Conservation (phyloP, 805 yeast genomes). For the Sporopachydermia lactativora region DNA sequence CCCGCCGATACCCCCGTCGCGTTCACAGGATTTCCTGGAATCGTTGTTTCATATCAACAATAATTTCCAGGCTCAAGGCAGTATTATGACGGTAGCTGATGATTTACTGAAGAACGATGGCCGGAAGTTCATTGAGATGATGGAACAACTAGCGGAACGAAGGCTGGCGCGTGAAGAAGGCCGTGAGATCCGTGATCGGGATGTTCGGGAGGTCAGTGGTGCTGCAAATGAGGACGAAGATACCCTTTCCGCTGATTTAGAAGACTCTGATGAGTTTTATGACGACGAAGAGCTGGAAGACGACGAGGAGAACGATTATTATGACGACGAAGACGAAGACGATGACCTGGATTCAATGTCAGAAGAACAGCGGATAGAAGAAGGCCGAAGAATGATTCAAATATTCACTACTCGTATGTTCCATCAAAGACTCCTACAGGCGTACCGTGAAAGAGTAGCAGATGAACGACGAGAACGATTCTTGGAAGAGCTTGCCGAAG, state of each 20-base stretch:
- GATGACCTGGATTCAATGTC: slow-evolving; percentile 12
- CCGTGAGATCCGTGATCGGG: slow-evolving; percentile 3
- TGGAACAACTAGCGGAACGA: slow-evolving; percentile 58
- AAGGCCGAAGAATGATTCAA: slow-evolving; percentile 68
- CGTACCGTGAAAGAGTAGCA: slow-evolving; percentile 70
- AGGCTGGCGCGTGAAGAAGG: slow-evolving; percentile 24
- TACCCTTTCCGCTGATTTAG: slow-evolving; percentile 4
- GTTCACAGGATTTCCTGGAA: neutral
- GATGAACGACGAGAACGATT: slow-evolving; percentile 38
- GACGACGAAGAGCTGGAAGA: slow-evolving; percentile 10
- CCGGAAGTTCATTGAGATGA: slow-evolving; percentile 60
- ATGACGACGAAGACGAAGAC: slow-evolving; percentile 28
- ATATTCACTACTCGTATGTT: slow-evolving; percentile 67
- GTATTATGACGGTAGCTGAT: slow-evolving; percentile 55
- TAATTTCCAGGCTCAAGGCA: slow-evolving; percentile 22
- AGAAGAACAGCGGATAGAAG: slow-evolving; percentile 56
- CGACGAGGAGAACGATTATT: slow-evolving; percentile 24
- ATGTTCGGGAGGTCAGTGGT: slow-evolving; percentile 5
- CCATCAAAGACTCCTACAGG: slow-evolving; percentile 56
- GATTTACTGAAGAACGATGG: slow-evolving; percentile 70
- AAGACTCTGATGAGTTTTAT: slow-evolving; percentile 5
- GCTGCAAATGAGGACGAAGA: slow-evolving; percentile 6
- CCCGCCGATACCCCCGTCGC: neutral
- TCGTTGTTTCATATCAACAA: slow-evolving; percentile 16
- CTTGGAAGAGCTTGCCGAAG: slow-evolving; percentile 21